Evolutionary conservation across 2,329 filamentous ascomycete genomes (phyloP).

Genomic region (Cercospora sp.): DNA sequence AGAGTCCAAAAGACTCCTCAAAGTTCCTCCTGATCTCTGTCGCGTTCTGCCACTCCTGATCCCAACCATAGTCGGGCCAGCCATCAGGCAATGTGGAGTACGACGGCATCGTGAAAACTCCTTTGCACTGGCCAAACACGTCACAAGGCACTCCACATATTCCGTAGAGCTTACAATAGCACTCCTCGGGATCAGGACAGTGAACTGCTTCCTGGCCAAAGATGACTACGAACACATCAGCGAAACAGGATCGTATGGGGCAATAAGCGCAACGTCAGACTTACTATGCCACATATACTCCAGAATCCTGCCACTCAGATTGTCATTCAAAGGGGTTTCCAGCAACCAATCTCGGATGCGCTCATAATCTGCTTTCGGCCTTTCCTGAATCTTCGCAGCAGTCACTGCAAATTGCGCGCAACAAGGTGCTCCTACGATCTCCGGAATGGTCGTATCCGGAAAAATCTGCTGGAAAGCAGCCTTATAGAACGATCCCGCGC

Average conservation of each 20-base stretch:
- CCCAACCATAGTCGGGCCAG: conserved; percentile 19
- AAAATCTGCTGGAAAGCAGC: conserved; percentile 54
- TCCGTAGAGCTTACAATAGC: conserved; percentile 17
- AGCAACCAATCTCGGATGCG: conserved; percentile 52
- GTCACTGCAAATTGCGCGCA: conserved; percentile 59
- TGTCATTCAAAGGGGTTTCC: conserved; percentile 50
- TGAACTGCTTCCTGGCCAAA: conserved; percentile 12
- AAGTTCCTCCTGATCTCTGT: conserved; percentile 10
- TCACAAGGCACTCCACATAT: conserved; percentile 15
- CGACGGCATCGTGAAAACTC: conserved; percentile 7
- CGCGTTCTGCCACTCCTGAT: conserved; percentile 14
- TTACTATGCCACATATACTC: conserved; percentile 61
- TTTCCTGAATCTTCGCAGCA: conserved; percentile 47
- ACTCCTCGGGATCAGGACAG: conserved; percentile 11
- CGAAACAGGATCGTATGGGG: neutral
- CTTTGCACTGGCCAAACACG: neutral
- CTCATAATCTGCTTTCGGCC: conserved; percentile 52
- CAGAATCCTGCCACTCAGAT: conserved; percentile 55
- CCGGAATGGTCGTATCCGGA: conserved; percentile 43
- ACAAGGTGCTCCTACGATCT: conserved; percentile 52
- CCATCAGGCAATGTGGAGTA: conserved; percentile 12
- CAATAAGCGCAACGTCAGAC: conserved; percentile 19
- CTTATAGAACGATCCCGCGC: conserved; percentile 53
- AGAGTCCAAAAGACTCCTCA: neutral
- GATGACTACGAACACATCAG: conserved; percentile 7